Evolutionary conservation across 2,329 filamentous ascomycete genomes (phyloP).

Genomic region (Diplodia corticola): DNA sequence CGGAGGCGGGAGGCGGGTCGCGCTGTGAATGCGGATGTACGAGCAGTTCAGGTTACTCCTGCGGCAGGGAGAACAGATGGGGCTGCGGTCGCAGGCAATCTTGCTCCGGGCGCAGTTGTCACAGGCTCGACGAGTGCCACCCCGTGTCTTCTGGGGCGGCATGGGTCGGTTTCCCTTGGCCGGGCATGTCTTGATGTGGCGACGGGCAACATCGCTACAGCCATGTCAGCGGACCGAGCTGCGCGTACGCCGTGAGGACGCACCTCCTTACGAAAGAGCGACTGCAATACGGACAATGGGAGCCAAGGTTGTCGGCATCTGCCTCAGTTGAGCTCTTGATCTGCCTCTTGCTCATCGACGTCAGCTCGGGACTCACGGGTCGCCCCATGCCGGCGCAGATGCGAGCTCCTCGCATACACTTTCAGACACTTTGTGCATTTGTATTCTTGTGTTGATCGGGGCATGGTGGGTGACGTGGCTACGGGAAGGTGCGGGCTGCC

Average conservation of each 20-base stretch:
- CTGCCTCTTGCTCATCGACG: background rate
- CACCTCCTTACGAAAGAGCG: slow-evolving; percentile 22
- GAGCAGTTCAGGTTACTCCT: background rate
- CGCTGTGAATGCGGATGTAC: background rate
- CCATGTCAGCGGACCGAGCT: background rate
- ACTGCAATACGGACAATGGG: slow-evolving; percentile 20
- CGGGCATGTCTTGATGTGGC: slow-evolving; percentile 23
- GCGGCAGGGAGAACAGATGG: background rate
- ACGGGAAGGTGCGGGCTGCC: no score
- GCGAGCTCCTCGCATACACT: slow-evolving; percentile 7
- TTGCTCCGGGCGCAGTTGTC: slow-evolving; percentile 14
- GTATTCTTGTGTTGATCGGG: no score
- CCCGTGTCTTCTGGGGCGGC: slow-evolving; percentile 5
- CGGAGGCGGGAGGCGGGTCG: background rate
- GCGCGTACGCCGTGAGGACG: background rate
- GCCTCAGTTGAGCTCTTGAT: background rate
- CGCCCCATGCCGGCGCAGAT: slow-evolving; percentile 24
- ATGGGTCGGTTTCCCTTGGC: background rate
- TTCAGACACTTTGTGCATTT: slow-evolving; percentile 18
- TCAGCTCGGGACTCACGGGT: slow-evolving; percentile 4
- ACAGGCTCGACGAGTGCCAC: slow-evolving; percentile 21
- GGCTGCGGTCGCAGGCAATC: background rate
- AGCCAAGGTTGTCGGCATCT: background rate
- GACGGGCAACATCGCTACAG: slow-evolving; percentile 23
- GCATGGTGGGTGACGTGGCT: no score